Base-by-base conservation (phyloP, 164 flowering plant species). In the Vitis amurensis region DNA sequence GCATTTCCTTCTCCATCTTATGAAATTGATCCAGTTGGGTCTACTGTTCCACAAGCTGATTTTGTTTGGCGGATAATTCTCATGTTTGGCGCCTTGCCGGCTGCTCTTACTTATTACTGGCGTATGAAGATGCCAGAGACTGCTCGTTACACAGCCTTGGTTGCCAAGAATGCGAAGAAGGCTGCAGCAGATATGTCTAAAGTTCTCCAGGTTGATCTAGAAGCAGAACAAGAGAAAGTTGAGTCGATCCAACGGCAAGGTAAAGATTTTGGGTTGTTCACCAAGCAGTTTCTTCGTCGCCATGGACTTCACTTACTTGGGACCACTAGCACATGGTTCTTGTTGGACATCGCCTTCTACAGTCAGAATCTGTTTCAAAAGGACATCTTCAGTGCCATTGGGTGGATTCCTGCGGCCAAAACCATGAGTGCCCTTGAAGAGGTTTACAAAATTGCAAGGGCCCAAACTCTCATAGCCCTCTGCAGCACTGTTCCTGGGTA, bases 71-170 rank as follows among this genome's bases (percentile, higher is more conserved):
- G 68, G 2, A 56, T 71, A 6, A 56, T 71, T 50, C 12, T 71
- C 15, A 71, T 71, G 74, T 71, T 71, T 44, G 74, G 74, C 6
- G 68, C 74, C 1, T 3, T 71, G 44, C 74, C 69, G 13, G 74
- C 74, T 9, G 37, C 50, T 8, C 62, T 71, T 7, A 64, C 69
- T 12, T 71, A 71, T 17, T 71, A 71, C 69, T 71, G 69, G 74
- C 74, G 74, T 4, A 64, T 64, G 68, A 63, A 71, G 16, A 71
- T 71, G 74, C 74, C 74, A 0, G 74, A 71, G 57, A 71, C 74
- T 30, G 74, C 74, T 31, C 72, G 74, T 4, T 71, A 64, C 63
- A 71, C 74, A 6, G 74, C 74, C 53, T 56, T 71, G 37, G 74
- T 64, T 4, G 74, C 74, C 55, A 56, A 64, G 68, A 64, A 71